phyloP scores from a whole-genome alignment of 805 yeast species.

The Ogataea corticis region DNA sequence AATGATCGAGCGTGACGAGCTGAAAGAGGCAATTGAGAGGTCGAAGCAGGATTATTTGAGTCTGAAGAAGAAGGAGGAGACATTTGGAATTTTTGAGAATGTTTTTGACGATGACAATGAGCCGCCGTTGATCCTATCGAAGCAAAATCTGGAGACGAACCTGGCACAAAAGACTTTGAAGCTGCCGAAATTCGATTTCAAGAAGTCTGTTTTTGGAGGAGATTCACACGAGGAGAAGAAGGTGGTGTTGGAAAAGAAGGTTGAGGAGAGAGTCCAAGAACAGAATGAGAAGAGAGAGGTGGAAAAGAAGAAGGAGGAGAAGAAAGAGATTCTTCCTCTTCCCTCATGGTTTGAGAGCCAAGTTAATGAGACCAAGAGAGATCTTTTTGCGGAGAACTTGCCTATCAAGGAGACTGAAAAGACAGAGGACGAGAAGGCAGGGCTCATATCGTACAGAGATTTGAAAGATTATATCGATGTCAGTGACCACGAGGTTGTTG shows the following conservation, averaged over 20 bases:
- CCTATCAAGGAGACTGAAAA: neutral
- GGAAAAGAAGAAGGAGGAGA: neutral
- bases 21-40: slow-evolving; percentile 47
- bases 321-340: slow-evolving; percentile 10
- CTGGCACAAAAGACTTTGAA: slow-evolving; percentile 10
- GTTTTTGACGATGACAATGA: slow-evolving; percentile 11
- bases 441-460: slow-evolving; percentile 53
- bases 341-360: slow-evolving; percentile 26
- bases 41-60: slow-evolving; percentile 44
- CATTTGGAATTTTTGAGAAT: neutral
- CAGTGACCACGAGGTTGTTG: slow-evolving; percentile 6
- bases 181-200: slow-evolving; percentile 17
- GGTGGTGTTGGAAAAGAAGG: neutral
- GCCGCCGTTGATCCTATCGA: slow-evolving; percentile 25
- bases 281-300: neutral
- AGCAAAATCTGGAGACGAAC: slow-evolving; percentile 19
- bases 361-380: slow-evolving; percentile 1
- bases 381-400: slow-evolving; percentile 3
- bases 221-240: neutral
- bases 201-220: slow-evolving; percentile 10
- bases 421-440: slow-evolving; percentile 46
- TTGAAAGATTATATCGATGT: slow-evolving; percentile 36
- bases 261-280: too few relatives aligned
- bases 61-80: slow-evolving; percentile 32
- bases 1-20: slow-evolving; percentile 28